Evolutionary conservation across 1,284 basidiomycete species (phyloP), one percentile per base, ranked within the genome.

Genomic region (Pascua sp.): DNA sequence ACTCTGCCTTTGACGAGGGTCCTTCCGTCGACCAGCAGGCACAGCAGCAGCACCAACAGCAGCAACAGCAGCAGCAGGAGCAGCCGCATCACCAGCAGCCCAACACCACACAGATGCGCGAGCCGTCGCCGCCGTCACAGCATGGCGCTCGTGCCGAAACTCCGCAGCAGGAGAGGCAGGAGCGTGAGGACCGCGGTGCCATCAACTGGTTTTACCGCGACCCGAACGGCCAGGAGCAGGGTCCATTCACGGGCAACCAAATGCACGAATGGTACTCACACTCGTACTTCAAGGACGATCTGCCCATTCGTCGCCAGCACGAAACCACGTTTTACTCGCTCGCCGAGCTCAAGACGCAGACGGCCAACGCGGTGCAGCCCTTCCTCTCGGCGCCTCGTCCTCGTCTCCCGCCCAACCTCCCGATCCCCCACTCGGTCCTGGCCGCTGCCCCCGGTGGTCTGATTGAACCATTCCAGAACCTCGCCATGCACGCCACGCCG

Each of bases 261-360:
- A 98, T 98, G 95, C 93, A 98, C 78, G 90, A 91, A 67, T 98
- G 95, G 95, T 89, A 87, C 74, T 86, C 90, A 55, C 89, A 89
- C 70, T 88, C 88, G 13, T 98, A 96, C 79, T 97, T 98, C 73
- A 81, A 84, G n/a, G 80, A 86, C 47, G 86, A 91, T 61, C 81
- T 98, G 37, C 84, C 90, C 40, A 86, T 95, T 83, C 90, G 88
- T 69, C 86, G 91, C 49, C 85, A 75, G 44, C 51, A 60, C 37
- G 77, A 80, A 55, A 65, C 64, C 8, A 47, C 61, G 1, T 80
- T 75, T 68, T 72, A 75, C 52, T 71, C 74, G 11, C 70, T 79
- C 8, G 64, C 72, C 43, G 73, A 77, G 36, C 69, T 78, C 55
- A 74, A 76, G 57, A 57, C 62, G 2, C 66, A 65, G 37, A 75